Evolutionary conservation across 805 yeast genomes (phyloP).

Genomic region (Wickerhamomyces silvicola): DNA sequence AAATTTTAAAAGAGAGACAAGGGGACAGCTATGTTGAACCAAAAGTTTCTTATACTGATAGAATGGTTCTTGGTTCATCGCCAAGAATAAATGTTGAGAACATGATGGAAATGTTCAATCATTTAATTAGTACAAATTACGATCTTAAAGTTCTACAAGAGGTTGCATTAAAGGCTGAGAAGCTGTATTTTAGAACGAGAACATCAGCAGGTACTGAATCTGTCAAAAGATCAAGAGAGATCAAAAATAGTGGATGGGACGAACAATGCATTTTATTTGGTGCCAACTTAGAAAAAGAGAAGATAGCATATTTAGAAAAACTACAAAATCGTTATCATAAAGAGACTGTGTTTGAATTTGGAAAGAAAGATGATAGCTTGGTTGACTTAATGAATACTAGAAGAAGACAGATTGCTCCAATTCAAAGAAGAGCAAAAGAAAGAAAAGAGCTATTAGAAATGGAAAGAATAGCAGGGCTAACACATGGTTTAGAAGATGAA

Average conservation of each 20-base stretch:
- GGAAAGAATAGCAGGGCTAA: conserved; percentile 69
- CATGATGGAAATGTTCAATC: conserved; percentile 64
- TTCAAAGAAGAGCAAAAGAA: conserved; percentile 73
- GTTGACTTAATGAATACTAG: conserved; percentile 81
- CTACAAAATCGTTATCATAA: conserved; percentile 62
- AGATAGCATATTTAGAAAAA: conserved; percentile 62
- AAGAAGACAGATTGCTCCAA: conserved; percentile 82
- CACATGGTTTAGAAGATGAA: conserved; percentile 71
- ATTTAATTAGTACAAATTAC: conserved; percentile 52
- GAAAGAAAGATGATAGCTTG: conserved; percentile 58
- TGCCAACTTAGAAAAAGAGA: conserved; percentile 65
- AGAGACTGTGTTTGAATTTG: conserved; percentile 93
- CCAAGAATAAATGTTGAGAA: conserved; percentile 71
- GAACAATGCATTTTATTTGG: conserved; percentile 79
- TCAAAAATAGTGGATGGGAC: conserved; percentile 78
- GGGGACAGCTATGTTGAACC: conserved; percentile 42
- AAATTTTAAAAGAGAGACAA: conserved; percentile 41
- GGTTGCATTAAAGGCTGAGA: conserved; percentile 84
- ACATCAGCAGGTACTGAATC: conserved; percentile 82
- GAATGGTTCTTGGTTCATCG: conserved; percentile 76
- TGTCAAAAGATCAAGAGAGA: conserved; percentile 77
- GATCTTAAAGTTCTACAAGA: conserved; percentile 60
- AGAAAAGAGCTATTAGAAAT: conserved; percentile 59
- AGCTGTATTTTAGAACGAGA: conserved; percentile 77
- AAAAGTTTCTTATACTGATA: conserved; percentile 60